Percentiles rank a stretch among this genome's conserved stretches.
phyloP scores from a whole-genome alignment of 2,329 filamentous ascomycete genomes.

The Huntiella bhutanensis region DNA sequence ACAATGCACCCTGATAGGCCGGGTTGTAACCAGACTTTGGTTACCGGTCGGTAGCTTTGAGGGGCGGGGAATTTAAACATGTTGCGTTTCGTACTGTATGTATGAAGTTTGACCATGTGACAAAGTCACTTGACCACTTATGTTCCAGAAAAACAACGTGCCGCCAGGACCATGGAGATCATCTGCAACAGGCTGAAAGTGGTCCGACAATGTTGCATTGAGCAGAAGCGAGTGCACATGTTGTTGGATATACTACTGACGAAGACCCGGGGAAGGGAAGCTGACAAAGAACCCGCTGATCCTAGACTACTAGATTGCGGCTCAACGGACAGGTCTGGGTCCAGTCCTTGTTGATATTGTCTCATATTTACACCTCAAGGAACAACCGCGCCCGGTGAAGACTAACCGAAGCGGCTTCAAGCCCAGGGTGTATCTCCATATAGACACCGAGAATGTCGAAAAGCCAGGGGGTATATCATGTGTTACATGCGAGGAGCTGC shows the following conservation, averaged over 20 bases:
- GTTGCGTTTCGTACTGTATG: not conserved
- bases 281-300: too few species aligned
- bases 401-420: too few species aligned
- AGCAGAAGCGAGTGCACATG: not conserved
- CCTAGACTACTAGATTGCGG: not conserved
- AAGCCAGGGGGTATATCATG: not conserved
- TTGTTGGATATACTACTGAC: not conserved
- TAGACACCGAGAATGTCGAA: not conserved
- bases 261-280: not conserved
- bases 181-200: too few species aligned
- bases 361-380: too few species aligned
- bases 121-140: slow-evolving; percentile 6
- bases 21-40: slow-evolving; percentile 1
- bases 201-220: too few species aligned
- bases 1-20: not conserved
- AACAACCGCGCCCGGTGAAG: too few species aligned
- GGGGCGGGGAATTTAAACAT: not conserved
- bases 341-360: too few species aligned
- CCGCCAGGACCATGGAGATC: not conserved
- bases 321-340: slow-evolving; percentile 4
- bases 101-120: slow-evolving; percentile 6
- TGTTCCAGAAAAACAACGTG: not conserved
- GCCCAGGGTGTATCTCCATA: not conserved
- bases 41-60: not conserved
- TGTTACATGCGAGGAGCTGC: too few species aligned